Evolutionary conservation across 2,329 filamentous ascomycete genomes (phyloP), one percentile per base, ranked within the genome.

Genomic region (Cordyceps tenuipes): DNA sequence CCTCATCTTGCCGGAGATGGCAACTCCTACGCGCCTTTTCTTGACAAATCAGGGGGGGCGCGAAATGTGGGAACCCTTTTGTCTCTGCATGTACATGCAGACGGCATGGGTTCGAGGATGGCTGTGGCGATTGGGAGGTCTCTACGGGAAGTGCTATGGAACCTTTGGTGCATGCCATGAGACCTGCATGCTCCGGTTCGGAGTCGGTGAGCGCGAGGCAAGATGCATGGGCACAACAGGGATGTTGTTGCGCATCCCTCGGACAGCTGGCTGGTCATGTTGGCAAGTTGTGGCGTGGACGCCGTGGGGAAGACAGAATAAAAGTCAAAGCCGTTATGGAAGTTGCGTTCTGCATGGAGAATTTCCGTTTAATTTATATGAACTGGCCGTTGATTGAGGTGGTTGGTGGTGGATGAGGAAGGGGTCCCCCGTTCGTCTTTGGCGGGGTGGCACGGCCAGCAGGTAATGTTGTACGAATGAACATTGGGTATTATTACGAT

Each of bases 141-240:
- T 39, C 31, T 26, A 51, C 29, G 49, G 31, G 29, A 29, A 51
- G 29, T 31, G 34, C 34, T 43, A 36, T 39, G 17, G 31, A 19
- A 31, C 15, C 26, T 41, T 41, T 21, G 21, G 3, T 29, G 50
- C 50, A 41, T 21, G 50, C 48, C 50, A 53, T 43, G 50, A 53
- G 43, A 29, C 15, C 8, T 21, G 36, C 50, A 21, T 7, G 50
- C n/a, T 41, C 39, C 39, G 6, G 12, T n/a, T 15, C 26, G 34
- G 50, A 53, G 51, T 53, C 51, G 51, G 51, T 53, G 51, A 53
- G 36, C 36, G 36, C 50, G 51, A 43, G 51, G 39, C 36, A 41
- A 19, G 29, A 43, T 34, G 8, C n/a, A 50, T 53, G 26, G 39
- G 34, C 7, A 36, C 13, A 13, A n/a, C 51, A 53, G 51, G 51